Conservation (phyloP, 345 rosid species). For the Rhodamnia rubescens region DNA sequence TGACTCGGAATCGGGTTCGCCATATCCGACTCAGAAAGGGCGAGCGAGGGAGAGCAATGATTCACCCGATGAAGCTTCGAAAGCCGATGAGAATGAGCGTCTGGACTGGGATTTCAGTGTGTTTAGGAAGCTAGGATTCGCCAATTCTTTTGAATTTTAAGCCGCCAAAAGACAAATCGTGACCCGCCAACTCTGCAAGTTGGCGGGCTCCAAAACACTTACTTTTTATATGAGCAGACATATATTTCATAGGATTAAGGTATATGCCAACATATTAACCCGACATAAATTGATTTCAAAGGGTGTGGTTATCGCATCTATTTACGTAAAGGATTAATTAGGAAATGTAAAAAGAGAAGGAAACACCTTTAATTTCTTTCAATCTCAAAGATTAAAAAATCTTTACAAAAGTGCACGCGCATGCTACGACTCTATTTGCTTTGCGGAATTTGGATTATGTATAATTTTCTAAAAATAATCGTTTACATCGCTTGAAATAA, state of each 20-base stretch:
- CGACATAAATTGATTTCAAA: not conserved
- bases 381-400: not conserved
- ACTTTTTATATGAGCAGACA: not conserved
- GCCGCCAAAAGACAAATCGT: not conserved
- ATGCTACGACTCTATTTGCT: no score
- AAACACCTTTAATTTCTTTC: not conserved
- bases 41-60: not conserved
- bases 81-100: not conserved
- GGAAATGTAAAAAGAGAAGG: not conserved
- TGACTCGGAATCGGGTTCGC: conserved; percentile 43
- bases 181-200: not conserved
- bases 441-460: no score
- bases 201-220: not conserved
- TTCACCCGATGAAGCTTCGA: not conserved
- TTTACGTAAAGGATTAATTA: not conserved
- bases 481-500: no score
- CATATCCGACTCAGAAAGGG: conserved; percentile 14
- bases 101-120: not conserved
- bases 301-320: accelerated
- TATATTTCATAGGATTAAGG: no score
- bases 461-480: no score
- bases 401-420: no score
- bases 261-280: not conserved
- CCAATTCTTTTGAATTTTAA: not conserved
- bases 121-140: not conserved